phyloP scores from a whole-genome alignment of 2,329 filamentous ascomycete species.

The Verruconis gallopava region DNA sequence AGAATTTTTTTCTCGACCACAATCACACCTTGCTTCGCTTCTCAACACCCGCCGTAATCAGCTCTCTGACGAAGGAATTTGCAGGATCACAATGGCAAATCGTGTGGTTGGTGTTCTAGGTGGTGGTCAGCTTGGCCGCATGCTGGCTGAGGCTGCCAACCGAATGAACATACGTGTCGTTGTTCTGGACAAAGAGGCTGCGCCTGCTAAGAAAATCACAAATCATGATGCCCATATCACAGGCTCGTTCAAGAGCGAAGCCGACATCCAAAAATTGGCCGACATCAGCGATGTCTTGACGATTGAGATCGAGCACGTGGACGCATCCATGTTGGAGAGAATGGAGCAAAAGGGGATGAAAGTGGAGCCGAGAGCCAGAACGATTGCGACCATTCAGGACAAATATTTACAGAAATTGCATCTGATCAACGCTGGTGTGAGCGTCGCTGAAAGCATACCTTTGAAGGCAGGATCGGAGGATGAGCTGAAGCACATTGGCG shows the following conservation, averaged over 20 bases:
- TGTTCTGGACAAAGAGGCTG: conserved; percentile 62
- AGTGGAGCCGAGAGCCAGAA: conserved; percentile 69
- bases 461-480: conserved; percentile 46
- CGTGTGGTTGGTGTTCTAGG: conserved; percentile 26
- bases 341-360: conserved; percentile 51
- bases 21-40: no score
- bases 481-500: conserved; percentile 50
- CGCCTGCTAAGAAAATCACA: conserved; percentile 78
- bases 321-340: conserved; percentile 80
- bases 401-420: conserved; percentile 86
- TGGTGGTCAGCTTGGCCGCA: conserved; percentile 61
- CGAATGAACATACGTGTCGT: conserved; percentile 65
- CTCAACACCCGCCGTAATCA: no score
- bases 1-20: no score
- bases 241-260: conserved; percentile 77
- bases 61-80: no score
- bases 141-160: conserved; percentile 83
- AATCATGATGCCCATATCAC: conserved; percentile 60
- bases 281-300: conserved; percentile 66
- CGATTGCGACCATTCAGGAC: conserved; percentile 80
- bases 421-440: conserved; percentile 52
- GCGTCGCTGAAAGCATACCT: conserved; percentile 57
- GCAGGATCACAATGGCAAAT: conserved; percentile 11
- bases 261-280: conserved; percentile 69
- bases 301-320: conserved; percentile 90